These are phyloP conservation scores for Boletus semigastroideus DNA, from an alignment of 1,284 basidiomycete genomes.

Conservation along the genomic window DNA sequence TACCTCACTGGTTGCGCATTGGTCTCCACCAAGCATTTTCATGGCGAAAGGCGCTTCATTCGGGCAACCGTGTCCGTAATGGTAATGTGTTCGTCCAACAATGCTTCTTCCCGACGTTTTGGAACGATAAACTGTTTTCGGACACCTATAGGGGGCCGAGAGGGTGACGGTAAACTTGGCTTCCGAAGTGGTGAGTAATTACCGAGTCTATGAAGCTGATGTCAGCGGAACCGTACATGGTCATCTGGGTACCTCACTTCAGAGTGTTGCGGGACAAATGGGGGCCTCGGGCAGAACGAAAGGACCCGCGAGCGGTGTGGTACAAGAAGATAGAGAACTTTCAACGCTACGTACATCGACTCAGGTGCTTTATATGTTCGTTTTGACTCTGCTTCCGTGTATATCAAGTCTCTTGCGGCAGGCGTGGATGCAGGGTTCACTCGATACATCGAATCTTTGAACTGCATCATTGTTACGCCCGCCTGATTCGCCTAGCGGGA, in stretches of 20 bases:
- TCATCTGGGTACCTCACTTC: too few species aligned
- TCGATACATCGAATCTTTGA: neutral
- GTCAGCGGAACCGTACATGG: neutral
- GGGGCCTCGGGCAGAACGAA: too few species aligned
- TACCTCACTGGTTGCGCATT: neutral
- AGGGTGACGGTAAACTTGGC: too few species aligned
- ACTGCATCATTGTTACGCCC: neutral
- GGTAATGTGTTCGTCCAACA: too few species aligned
- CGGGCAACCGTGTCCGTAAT: too few species aligned
- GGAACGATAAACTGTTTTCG: too few species aligned
- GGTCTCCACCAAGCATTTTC: neutral
- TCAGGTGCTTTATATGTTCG: neutral
- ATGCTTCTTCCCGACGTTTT: too few species aligned
- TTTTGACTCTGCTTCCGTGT: neutral
- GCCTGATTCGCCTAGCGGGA: neutral
- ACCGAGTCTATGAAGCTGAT: neutral
- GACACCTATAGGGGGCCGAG: too few species aligned
- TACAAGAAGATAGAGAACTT: neutral
- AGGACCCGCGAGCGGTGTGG: neutral
- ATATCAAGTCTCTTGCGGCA: neutral
- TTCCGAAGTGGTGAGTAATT: neutral
- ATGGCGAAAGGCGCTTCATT: neutral
- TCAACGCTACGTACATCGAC: neutral
- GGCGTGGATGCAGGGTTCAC: neutral
- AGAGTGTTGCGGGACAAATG: too few species aligned